Evolutionary conservation across 441 rosid species (phyloP).

Genomic region (Melastoma candidum): DNA sequence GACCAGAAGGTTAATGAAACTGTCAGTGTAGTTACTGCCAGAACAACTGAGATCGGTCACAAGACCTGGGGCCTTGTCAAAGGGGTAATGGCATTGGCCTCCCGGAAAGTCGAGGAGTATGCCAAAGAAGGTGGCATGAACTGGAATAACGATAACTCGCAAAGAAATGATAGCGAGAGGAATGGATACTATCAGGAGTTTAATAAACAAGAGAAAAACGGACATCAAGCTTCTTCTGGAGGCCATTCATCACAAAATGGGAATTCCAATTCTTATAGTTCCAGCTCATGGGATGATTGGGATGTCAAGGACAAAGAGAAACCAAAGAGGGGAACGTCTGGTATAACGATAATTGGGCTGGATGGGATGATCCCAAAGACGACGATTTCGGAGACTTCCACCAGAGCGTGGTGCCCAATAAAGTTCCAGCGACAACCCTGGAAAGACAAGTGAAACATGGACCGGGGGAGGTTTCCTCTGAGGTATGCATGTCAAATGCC

Average conservation of each 20-base stretch:
- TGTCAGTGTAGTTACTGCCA: conserved; percentile 68
- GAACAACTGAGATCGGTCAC: conserved; percentile 84
- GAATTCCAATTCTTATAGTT: conserved; percentile 28
- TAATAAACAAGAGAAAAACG: conserved; percentile 33
- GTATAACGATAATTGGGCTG: conserved; percentile 68
- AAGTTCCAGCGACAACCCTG: conserved; percentile 42
- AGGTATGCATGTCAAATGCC: conserved; percentile 18
- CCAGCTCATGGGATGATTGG: conserved; percentile 94
- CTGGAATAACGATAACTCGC: conserved; percentile 46
- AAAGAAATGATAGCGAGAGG: conserved; percentile 37
- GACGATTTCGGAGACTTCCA: conserved; percentile 57
- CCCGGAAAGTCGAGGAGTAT: conserved; percentile 83
- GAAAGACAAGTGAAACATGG: conserved; percentile 70
- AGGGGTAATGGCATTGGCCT: conserved; percentile 88
- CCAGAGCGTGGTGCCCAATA: conserved; percentile 35
- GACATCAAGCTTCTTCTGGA: conserved; percentile 43
- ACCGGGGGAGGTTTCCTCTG: conserved; percentile 80
- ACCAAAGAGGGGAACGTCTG: conserved; percentile 31
- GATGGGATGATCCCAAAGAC: conserved; percentile 84
- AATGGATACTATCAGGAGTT: conserved; percentile 60
- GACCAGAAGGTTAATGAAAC: conserved; percentile 86
- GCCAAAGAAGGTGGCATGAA: conserved; percentile 50
- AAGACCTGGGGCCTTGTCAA: conserved; percentile 96
- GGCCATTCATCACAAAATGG: conserved; percentile 47
- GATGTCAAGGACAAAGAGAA: conserved; percentile 50